Percentiles rank a stretch among this genome's conserved stretches.
These are phyloP conservation scores for Vanilla planifolia DNA, from an alignment of 106 monocot species.

Conservation along the genomic window DNA sequence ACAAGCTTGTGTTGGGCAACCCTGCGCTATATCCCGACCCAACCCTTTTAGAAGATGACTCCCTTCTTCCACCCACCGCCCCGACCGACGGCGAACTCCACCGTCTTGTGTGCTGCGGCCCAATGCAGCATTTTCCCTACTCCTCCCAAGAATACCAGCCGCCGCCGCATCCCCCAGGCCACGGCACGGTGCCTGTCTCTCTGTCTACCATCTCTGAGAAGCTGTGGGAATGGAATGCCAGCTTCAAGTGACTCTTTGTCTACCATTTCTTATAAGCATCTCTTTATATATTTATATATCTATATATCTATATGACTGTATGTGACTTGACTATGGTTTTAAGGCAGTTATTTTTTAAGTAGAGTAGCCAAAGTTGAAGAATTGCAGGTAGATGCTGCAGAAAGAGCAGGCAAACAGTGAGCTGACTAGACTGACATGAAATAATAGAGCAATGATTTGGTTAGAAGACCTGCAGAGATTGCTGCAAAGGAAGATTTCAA, in stretches of 20 bases:
- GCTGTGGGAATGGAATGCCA: slow-evolving; percentile 5
- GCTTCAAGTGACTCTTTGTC: not conserved
- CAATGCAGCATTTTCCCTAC: not conserved
- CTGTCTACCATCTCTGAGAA: slow-evolving; percentile 1
- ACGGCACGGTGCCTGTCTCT: not conserved
- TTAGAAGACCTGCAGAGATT: slow-evolving; percentile 5
- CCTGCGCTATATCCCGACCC: not conserved
- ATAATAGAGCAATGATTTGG: not conserved
- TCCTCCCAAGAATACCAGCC: not conserved
- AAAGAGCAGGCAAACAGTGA: no score
- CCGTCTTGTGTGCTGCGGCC: slow-evolving; percentile 5
- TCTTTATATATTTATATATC: slow-evolving; percentile 1
- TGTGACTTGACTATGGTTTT: not conserved
- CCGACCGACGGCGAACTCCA: slow-evolving; percentile 20
- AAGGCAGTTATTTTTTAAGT: not conserved
- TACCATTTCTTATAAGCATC: not conserved
- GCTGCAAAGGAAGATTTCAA: no score
- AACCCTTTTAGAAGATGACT: not conserved
- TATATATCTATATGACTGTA: not conserved
- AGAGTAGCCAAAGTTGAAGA: not conserved
- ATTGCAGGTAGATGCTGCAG: not conserved
- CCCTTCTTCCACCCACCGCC: not conserved
- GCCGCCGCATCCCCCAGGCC: not conserved
- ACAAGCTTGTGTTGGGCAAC: not conserved
- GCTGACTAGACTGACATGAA: slow-evolving; percentile 2